Conservation (phyloP, 495 filamentous ascomycete species). For the Aspergillus hancockii region DNA sequence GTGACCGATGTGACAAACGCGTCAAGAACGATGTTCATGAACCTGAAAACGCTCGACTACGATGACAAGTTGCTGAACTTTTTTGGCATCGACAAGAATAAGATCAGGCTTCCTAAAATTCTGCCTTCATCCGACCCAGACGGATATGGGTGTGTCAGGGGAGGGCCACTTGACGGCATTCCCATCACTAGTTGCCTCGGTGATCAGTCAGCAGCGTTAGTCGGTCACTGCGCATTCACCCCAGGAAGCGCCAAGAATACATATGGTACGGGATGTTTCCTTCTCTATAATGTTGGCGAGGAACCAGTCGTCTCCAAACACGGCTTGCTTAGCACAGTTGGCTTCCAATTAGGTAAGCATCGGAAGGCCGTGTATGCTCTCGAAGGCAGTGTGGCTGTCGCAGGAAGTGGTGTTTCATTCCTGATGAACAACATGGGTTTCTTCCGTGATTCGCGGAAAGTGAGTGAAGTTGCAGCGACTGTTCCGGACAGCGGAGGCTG, state of each 20-base stretch:
- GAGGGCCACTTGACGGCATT: slow-evolving; percentile 70
- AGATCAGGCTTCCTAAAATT: slow-evolving; percentile 80
- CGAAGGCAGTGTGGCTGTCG: slow-evolving; percentile 91
- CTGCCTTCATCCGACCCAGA: slow-evolving; percentile 80
- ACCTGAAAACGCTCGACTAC: slow-evolving; percentile 82
- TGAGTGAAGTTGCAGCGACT: slow-evolving; percentile 77
- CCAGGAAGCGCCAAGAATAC: slow-evolving; percentile 93
- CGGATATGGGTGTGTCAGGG: slow-evolving; percentile 69
- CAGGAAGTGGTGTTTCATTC: slow-evolving; percentile 87
- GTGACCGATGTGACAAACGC: slow-evolving; percentile 94
- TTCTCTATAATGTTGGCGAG: slow-evolving; percentile 90
- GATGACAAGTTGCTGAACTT: slow-evolving; percentile 79
- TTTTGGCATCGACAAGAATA: slow-evolving; percentile 75
- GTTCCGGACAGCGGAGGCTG: slow-evolving; percentile 91
- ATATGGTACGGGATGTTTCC: slow-evolving; percentile 94
- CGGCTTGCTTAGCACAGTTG: slow-evolving; percentile 85
- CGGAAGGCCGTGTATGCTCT: slow-evolving; percentile 82
- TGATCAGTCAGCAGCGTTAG: slow-evolving; percentile 89
- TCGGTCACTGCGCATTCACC: slow-evolving; percentile 88
- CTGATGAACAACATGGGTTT: slow-evolving; percentile 89
- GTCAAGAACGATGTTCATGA: slow-evolving; percentile 96
- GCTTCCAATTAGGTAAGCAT: slow-evolving; percentile 67
- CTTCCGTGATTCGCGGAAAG: slow-evolving; percentile 72
- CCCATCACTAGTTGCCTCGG: slow-evolving; percentile 85
- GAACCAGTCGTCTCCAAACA: slow-evolving; percentile 90